Percentiles rank a stretch among this genome's conserved stretches.
Conservation (phyloP, 495 filamentous ascomycete genomes). For the Hypoxylon subgilvum region DNA sequence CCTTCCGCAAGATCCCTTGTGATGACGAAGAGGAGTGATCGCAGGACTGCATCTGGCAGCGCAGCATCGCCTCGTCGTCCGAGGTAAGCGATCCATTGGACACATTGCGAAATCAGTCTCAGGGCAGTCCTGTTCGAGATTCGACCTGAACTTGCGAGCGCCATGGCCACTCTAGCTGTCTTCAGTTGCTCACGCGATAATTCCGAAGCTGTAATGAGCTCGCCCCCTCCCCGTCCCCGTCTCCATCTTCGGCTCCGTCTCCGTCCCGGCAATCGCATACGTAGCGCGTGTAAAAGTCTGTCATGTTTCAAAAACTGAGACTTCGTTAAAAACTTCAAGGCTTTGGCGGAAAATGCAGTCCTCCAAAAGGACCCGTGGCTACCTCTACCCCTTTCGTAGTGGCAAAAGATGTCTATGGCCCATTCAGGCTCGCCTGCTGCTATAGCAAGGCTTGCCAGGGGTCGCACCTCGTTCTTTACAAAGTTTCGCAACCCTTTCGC, state of each 20-base stretch:
- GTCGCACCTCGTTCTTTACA: background rate
- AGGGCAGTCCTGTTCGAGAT: conserved; percentile 47
- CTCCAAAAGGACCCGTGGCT: conserved; percentile 15
- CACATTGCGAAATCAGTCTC: conserved; percentile 46
- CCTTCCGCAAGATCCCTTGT: conserved; percentile 48
- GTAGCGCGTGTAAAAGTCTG: conserved; percentile 13
- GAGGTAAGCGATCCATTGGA: conserved; percentile 46
- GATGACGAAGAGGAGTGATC: conserved; percentile 46
- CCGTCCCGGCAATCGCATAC: background rate
- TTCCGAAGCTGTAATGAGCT: background rate
- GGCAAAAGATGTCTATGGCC: conserved; percentile 32
- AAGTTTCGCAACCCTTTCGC: conserved; percentile 9
- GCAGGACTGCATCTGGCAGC: conserved; percentile 33
- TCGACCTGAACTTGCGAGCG: conserved; percentile 43
- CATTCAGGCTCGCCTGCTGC: conserved; percentile 16
- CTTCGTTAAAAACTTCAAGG: conserved; percentile 19
- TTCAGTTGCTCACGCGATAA: background rate
- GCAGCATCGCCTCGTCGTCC: conserved; percentile 26
- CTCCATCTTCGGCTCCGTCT: background rate
- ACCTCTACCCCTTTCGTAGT: conserved; percentile 23
- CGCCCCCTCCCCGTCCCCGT: background rate
- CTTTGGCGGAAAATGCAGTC: conserved; percentile 10
- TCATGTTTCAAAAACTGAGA: conserved; percentile 6
- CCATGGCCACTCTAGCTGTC: conserved; percentile 22
- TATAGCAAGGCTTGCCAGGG: conserved; percentile 27